Evolutionary conservation across 352 stramenopile species (phyloP), one percentile per base, ranked within the genome.

Genomic region (Phytopythium delawarense): DNA sequence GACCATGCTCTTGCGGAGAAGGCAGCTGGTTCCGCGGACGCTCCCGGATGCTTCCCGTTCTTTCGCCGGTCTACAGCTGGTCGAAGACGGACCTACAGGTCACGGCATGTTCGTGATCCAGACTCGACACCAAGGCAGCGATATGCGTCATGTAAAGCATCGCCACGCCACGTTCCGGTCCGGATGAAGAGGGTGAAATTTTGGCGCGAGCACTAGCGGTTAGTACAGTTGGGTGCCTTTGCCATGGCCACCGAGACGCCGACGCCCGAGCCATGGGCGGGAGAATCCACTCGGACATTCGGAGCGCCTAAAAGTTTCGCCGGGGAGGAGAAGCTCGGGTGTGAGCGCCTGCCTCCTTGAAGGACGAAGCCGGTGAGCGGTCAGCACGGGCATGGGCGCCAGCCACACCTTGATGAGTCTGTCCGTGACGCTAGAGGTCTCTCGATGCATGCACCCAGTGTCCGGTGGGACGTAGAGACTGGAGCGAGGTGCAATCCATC

Each of bases 1-100:
- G 25, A 3, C 2, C 34, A 39, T 39, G 34, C 34, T 13, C 34
- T 39, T 5, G 34, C 34, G 1, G 34, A 12, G 34, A 39, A 39
- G 28, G 18, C 51, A 57, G 32, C 51, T 57, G 51, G 30, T 57
- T 45, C 35, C 51, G 32, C 32, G 51, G 50, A 56, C 18, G 5
- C 18, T 2, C 5, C 50, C 50, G 15, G 16, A 30, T 44, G 50
- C 50, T 56, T 54, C 48, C 39, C 13, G 48, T 25, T 12, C 48
- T 39, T 20, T 37, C 48, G 48, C 23, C 46, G 46, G 21, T 32
- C 20, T 34, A 15, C 48, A 54, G 23, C 48, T 49, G 42, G 42
- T 28, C 42, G 42, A 49, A 30, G 40, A 44, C 40, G 12, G 40
- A 7, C 16, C 15, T n/a, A 6, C 40, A 21, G 40, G 39, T n/a